Evolutionary conservation across 169 alveolate genomes (phyloP), one percentile per base, ranked within the genome.

Genomic region (Plasmodium fragile): DNA sequence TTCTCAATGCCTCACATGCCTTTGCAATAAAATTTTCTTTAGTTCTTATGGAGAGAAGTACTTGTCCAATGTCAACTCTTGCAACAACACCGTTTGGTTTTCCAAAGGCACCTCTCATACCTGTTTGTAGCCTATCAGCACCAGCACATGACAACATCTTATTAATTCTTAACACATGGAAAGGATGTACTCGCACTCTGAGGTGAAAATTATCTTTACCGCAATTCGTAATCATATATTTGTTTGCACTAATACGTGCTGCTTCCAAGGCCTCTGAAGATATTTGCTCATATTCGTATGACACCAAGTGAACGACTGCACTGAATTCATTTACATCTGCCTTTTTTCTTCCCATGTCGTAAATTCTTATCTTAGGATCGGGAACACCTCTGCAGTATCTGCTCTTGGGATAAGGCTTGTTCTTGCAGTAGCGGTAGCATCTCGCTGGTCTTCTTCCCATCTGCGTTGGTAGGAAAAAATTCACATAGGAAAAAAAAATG

Each of bases 361-460:
- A 99, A 93, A 98, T 98, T 90, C 99, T 98, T 95, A 99, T 97
- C 97, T 98, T 99, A 49, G 99, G 99, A 94, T 99, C 99, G 16
- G 99, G 99, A 78, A 99, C 99, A 97, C 99, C 99, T 73, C 99
- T 97, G 95, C 99, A 98, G 96, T 97, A 99, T 94, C 99, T 98
- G 69, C 99, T 98, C 97, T 99, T 99, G 72, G 99, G 99, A 97
- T 98, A 99, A 79, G 99, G 99, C 97, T 99, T 99, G 97, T 98
- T 98, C 97, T 98, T 98, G 96, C 99, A 97, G 96, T 98, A 98
- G 93, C 99, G 97, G 96, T 99, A 99, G 97, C 99, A 99, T 96
- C 99, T 98, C 43, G 99, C 99, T 75, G 99, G 99, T 96, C 99
- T 98, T 95, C 99, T 98, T 81, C 99, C 99, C 99, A 99, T 99